Conservation (phyloP, 352 stramenopile genomes). For the Pythium phragmiticola region DNA sequence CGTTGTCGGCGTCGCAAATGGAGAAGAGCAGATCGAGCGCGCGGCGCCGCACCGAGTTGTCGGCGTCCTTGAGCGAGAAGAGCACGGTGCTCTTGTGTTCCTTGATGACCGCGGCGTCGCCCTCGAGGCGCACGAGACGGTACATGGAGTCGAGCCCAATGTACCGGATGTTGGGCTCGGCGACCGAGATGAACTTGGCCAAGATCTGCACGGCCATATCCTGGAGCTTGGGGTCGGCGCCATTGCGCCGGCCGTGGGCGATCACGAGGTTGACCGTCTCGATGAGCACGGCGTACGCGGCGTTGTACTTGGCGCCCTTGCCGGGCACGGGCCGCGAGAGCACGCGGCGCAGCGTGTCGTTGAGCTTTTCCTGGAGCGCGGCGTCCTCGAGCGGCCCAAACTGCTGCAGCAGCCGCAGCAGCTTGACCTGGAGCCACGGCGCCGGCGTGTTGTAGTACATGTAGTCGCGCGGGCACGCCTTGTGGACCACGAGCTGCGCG, state of each 20-base stretch:
- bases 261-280: slow-evolving; percentile 98
- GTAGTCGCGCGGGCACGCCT: slow-evolving; percentile 93
- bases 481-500: slow-evolving; percentile 92
- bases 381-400: slow-evolving; percentile 78
- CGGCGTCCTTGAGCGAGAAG: slow-evolving; percentile 95
- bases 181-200: slow-evolving; percentile 96
- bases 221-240: slow-evolving; percentile 77
- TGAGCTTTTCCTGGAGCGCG: slow-evolving; percentile 67
- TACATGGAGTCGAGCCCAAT: slow-evolving; percentile 97
- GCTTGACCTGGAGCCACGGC: slow-evolving; percentile 95
- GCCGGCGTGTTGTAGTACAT: slow-evolving; percentile 97
- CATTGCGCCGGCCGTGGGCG: slow-evolving; percentile 73
- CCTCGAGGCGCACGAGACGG: slow-evolving; percentile 89
- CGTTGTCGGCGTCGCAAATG: slow-evolving; percentile 97
- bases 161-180: slow-evolving; percentile 98
- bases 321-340: slow-evolving; percentile 85
- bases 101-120: slow-evolving; percentile 85
- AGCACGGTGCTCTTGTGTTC: slow-evolving; percentile 95
- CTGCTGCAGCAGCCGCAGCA: slow-evolving; percentile 93
- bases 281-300: slow-evolving; percentile 96
- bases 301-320: slow-evolving; percentile 94
- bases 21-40: slow-evolving; percentile 97
- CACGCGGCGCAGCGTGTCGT: slow-evolving; percentile 91
- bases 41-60: slow-evolving; percentile 94
- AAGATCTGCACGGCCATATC: slow-evolving; percentile 93